Percentiles rank a stretch among this genome's conserved stretches.
Evolutionary conservation across 768 basidiomycete species (phyloP).

Genomic region (Tylopilus plumbeoviolaceoides): DNA sequence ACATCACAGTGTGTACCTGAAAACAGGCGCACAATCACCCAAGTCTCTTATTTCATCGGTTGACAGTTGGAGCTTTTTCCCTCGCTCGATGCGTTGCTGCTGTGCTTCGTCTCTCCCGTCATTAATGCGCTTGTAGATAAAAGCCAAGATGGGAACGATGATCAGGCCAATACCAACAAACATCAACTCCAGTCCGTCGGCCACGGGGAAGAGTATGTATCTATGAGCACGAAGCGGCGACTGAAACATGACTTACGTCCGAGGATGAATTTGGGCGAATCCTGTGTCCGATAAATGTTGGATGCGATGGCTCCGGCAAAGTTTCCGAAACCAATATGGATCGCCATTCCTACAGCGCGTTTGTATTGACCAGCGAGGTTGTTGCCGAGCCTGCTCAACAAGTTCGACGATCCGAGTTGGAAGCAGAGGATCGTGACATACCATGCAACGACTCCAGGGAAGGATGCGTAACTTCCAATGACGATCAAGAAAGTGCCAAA

Average conservation of each 20-base stretch:
- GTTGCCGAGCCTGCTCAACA: conserved; percentile 44
- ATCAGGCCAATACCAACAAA: conserved; percentile 65
- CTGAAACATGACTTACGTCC: conserved; percentile 48
- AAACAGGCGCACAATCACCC: conserved; percentile 62
- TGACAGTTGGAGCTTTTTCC: conserved; percentile 17
- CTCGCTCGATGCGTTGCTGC: conserved; percentile 10
- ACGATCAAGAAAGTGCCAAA: conserved; percentile 71
- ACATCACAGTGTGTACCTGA: conserved; percentile 47
- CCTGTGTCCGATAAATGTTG: conserved; percentile 57
- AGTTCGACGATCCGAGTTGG: background rate
- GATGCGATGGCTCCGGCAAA: conserved; percentile 60
- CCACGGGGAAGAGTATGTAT: background rate
- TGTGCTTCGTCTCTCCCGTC: conserved; percentile 39
- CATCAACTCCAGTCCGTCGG: conserved; percentile 64
- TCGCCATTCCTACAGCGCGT: conserved; percentile 61
- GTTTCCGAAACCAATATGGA: conserved; percentile 52
- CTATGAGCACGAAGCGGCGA: background rate
- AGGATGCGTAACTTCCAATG: conserved; percentile 52
- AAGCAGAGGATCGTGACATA: conserved; percentile 26
- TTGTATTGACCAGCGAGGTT: conserved; percentile 66
- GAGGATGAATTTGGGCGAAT: conserved; percentile 55
- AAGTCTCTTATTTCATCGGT: conserved; percentile 30
- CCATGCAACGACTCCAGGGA: conserved; percentile 64
- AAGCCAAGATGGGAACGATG: conserved; percentile 41
- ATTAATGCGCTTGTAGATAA: conserved; percentile 56